Base-by-base conservation (phyloP, 306 rosid species). In the Trichosanthes truncata region DNA sequence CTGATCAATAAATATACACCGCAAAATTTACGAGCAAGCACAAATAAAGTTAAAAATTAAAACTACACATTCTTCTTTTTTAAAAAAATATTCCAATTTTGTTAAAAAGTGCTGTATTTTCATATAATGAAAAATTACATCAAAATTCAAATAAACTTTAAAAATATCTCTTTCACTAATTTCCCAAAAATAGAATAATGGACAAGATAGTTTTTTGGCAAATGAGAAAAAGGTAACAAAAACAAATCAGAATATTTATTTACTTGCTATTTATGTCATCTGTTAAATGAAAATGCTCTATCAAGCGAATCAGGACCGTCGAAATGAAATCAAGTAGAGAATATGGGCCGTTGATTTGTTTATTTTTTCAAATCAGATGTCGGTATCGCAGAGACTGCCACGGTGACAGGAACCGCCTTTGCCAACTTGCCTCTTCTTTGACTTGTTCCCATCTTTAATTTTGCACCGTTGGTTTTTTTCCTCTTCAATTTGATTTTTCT, bases 391-490 rank as follows among this genome's bases (percentile, higher is more conserved):
- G 77, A 43, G 55, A 74, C 29, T 48, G 78, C 60, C 21, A 74
- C 36, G n/a, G 15, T 49, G 78, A 74, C 78, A 51, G 46, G 11
- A 52, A 74, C 78, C 31, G 29, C 46, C 78, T 15, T 49, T 51
- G 41, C 25, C 78, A 73, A 46, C 60, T 73, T 73, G 60, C 40
- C 21, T 46, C 25, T 48, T 48, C 60, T 11, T n/a, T 55, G 33
- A 57, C 51, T 21, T 15, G 25, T 76, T 76, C 67, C 52, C 67
- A 10, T 23, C 56, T 59, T 59, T 77, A 10, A 59, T 77, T 77
- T 43, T 59, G 26, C 80, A 77, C 80, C 71, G 80, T 77, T 60
- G 3, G 71, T 56, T 76, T 18, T 52, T 33, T 6, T 5, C 49
- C 10, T 38, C 35, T 18, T 56, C 20, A 66, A 66, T 18, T 73